Conservation (phyloP, 2,329 filamentous ascomycete genomes). For the Elsinoe fawcettii region DNA sequence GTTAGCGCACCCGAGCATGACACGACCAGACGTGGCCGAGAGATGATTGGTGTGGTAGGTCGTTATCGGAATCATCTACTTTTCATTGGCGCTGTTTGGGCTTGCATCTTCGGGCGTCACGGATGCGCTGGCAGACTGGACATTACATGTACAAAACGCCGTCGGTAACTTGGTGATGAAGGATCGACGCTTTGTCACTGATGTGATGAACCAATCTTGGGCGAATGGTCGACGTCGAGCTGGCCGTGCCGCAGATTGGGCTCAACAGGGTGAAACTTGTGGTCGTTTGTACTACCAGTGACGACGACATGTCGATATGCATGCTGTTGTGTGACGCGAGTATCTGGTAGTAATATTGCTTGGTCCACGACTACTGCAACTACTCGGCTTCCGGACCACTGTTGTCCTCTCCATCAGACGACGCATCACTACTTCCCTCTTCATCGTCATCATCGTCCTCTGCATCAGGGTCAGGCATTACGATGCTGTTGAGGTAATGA, state of each 20-base stretch:
- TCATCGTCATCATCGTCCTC: constrained; percentile 24
- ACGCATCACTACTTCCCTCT: constrained; percentile 23
- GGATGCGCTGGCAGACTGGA: constrained; percentile 1
- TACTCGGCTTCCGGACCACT: constrained; percentile 14
- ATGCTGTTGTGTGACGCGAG: not conserved
- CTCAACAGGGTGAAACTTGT: not conserved
- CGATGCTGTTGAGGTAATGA: constrained; percentile 43
- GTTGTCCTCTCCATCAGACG: constrained; percentile 20
- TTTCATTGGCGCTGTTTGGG: not conserved
- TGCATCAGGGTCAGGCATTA: constrained; percentile 40
- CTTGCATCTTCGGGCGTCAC: not conserved
- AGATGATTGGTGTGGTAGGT: not conserved
- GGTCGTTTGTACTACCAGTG: not conserved
- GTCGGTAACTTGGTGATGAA: not conserved
- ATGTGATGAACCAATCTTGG: not conserved
- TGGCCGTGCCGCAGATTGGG: constrained; percentile 3
- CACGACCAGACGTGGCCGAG: not conserved
- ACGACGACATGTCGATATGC: not conserved
- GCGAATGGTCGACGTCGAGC: not conserved
- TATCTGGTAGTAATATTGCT: not conserved
- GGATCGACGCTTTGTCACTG: not conserved
- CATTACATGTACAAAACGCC: not conserved
- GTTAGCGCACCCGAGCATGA: constrained; percentile 5
- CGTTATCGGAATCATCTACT: not conserved
- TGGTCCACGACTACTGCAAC: constrained; percentile 1